phyloP scores from a whole-genome alignment of 2,329 filamentous ascomycete genomes.

The Fusarium lyarnte region DNA sequence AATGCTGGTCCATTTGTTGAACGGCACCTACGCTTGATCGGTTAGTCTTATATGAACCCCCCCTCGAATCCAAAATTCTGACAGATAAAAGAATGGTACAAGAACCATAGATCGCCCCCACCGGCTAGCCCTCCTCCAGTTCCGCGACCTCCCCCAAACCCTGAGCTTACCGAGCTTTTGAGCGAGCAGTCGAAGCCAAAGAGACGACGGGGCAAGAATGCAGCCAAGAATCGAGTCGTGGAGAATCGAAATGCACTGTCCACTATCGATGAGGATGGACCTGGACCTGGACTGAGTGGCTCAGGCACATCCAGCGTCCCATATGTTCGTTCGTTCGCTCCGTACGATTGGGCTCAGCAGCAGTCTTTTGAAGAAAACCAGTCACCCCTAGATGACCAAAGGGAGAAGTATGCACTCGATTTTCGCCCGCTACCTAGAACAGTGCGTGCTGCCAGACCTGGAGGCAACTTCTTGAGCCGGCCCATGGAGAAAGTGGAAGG shows the following conservation, averaged over 20 bases:
- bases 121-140: slow-evolving; percentile 1
- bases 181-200: slow-evolving; percentile 4
- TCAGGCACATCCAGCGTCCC: neutral
- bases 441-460: neutral
- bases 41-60: slow-evolving; percentile 17
- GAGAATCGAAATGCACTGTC: neutral
- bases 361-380: neutral
- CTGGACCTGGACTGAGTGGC: neutral
- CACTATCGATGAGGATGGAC: neutral
- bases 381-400: neutral
- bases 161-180: slow-evolving; percentile 3
- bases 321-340: neutral
- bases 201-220: neutral
- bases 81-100: slow-evolving; percentile 29
- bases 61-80: neutral
- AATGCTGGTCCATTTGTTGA: slow-evolving; percentile 48
- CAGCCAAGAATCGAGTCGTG: neutral
- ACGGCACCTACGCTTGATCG: slow-evolving; percentile 44
- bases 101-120: slow-evolving; percentile 9
- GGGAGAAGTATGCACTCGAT: neutral
- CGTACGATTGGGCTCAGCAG: neutral
- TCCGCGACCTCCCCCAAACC: neutral
- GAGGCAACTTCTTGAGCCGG: neutral
- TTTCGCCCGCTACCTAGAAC: neutral
- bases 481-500: neutral